A percentile compares a stretch with the other conserved stretches of the same genome.
phyloP scores from a whole-genome alignment of 2,329 filamentous ascomycete genomes.

The Talaromyces pinophilus region DNA sequence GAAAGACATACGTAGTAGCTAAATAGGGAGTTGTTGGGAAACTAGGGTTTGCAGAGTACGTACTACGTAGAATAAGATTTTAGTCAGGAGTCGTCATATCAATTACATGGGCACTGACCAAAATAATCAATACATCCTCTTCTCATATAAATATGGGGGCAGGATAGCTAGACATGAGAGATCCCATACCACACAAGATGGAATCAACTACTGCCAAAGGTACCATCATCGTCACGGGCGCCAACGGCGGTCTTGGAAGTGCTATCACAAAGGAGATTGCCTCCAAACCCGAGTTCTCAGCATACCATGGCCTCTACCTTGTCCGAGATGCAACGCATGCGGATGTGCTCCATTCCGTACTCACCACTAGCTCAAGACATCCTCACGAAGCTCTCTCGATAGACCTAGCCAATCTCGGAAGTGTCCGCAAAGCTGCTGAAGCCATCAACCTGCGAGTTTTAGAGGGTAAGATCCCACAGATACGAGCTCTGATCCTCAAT shows the following conservation, averaged over 20 bases:
- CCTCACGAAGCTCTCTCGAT: not conserved
- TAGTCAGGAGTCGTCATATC: not conserved
- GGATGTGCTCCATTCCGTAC: not conserved
- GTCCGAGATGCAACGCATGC: constrained; percentile 22
- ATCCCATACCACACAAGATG: not conserved
- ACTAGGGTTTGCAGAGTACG: not conserved
- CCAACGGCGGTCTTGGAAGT: constrained; percentile 17
- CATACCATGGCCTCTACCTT: constrained; percentile 28
- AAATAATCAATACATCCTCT: not conserved
- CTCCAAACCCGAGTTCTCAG: constrained; percentile 25
- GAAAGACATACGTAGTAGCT: not conserved
- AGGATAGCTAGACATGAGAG: not conserved
- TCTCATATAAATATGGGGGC: not conserved
- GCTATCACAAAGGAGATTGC: constrained; percentile 20
- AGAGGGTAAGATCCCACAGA: not conserved
- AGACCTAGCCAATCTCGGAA: not conserved
- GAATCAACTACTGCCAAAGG: constrained; percentile 9
- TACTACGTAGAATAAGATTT: not conserved
- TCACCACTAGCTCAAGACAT: not conserved
- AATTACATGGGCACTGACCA: not conserved
- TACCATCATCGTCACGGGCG: constrained; percentile 16
- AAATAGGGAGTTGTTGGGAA: not conserved
- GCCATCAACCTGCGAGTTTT: not conserved
- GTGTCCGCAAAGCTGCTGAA: not conserved
- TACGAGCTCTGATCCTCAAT: not conserved